Percentiles rank a stretch among this genome's conserved stretches.
These are phyloP conservation scores for Pseudocercospora macadamiae DNA, from an alignment of 2,329 filamentous ascomycete genomes.

Conservation along the genomic window DNA sequence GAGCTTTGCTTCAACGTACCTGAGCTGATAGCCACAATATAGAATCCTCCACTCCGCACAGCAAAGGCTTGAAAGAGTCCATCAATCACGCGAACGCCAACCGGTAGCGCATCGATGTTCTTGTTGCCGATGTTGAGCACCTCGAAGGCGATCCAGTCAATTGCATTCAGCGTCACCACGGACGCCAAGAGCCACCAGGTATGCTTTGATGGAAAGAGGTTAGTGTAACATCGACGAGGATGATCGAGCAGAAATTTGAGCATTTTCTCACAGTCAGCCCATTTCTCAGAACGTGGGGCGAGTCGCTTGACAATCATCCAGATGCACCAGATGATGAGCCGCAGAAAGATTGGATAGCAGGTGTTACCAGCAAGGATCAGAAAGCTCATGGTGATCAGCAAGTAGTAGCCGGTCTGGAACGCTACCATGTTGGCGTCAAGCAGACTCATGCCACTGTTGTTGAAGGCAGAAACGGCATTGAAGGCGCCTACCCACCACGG, in stretches of 20 bases:
- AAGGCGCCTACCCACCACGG: constrained; percentile 72
- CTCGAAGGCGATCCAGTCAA: constrained; percentile 57
- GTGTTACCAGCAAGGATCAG: constrained; percentile 57
- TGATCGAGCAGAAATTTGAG: constrained; percentile 64
- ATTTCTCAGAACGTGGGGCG: constrained; percentile 32
- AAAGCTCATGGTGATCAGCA: constrained; percentile 50
- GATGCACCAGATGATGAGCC: constrained; percentile 61
- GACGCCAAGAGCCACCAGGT: constrained; percentile 61
- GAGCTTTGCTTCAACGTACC: constrained; percentile 3
- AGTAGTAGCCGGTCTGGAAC: constrained; percentile 53
- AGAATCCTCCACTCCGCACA: constrained; percentile 53
- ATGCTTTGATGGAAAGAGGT: constrained; percentile 62
- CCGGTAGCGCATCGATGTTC: constrained; percentile 50
- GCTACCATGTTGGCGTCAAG: constrained; percentile 68
- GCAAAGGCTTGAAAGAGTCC: constrained; percentile 63
- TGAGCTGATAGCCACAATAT: constrained; percentile 47
- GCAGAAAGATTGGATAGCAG: constrained; percentile 61
- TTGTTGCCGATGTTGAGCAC: constrained; percentile 61
- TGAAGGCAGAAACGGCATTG: constrained; percentile 69
- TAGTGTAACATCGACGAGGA: constrained; percentile 64
- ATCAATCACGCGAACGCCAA: constrained; percentile 55
- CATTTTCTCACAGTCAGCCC: constrained; percentile 46
- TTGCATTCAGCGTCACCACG: constrained; percentile 56
- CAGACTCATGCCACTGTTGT: constrained; percentile 71
- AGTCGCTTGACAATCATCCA: constrained; percentile 50